Evolutionary conservation across 2,329 filamentous ascomycete genomes (phyloP).

Genomic region (Pleoardoris graminearum): DNA sequence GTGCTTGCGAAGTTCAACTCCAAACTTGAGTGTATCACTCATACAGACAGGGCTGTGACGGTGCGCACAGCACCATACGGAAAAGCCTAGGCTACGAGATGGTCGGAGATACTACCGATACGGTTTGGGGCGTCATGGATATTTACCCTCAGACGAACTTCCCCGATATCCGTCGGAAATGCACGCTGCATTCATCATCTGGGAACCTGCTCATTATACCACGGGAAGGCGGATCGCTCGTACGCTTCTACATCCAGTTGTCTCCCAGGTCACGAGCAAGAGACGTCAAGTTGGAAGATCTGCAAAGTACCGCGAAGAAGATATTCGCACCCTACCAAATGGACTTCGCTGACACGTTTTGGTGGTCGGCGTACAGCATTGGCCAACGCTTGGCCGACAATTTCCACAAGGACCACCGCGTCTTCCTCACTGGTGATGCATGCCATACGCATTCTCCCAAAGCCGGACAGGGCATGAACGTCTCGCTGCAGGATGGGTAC

Average conservation of each 20-base stretch:
- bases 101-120: conserved; percentile 62
- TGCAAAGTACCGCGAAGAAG: conserved; percentile 56
- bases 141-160: conserved; percentile 55
- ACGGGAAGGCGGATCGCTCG: conserved; percentile 59
- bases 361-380: conserved; percentile 74
- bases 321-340: conserved; percentile 61
- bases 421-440: conserved; percentile 73
- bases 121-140: conserved; percentile 62
- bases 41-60: conserved; percentile 51
- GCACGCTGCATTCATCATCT: conserved; percentile 51
- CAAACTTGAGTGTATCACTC: too few relatives aligned
- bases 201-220: conserved; percentile 57
- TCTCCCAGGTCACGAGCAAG: conserved; percentile 54
- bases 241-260: conserved; percentile 66
- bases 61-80: conserved; percentile 58
- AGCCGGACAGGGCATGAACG: conserved; percentile 69
- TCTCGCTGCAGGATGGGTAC: conserved; percentile 62
- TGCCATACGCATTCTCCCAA: conserved; percentile 72
- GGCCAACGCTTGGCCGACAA: conserved; percentile 71
- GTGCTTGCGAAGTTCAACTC: too few relatives aligned
- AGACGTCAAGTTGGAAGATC: conserved; percentile 56
- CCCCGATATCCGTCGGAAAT: conserved; percentile 57
- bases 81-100: conserved; percentile 58
- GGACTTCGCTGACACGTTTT: conserved; percentile 62
- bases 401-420: conserved; percentile 66